phyloP scores from a whole-genome alignment of 192 early-diverging fungal genomes.

The Coemansia sp. region DNA sequence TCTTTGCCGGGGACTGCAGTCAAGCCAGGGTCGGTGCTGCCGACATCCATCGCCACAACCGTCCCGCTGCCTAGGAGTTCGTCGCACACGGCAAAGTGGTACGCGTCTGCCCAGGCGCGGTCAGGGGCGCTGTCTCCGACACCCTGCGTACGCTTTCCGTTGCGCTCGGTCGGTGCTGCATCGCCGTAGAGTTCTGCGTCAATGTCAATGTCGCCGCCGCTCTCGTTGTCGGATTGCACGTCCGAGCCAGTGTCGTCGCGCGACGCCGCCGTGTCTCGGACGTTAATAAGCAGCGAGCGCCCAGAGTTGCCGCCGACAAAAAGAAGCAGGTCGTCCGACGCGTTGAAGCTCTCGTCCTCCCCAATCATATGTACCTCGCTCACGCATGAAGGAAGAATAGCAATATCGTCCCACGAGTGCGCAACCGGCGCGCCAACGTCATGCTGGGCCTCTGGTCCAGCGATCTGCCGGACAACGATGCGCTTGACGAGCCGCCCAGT shows the following conservation, averaged over 20 bases:
- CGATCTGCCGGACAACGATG: slow-evolving; percentile 57
- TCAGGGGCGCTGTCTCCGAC: slow-evolving; percentile 4
- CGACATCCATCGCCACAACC: slow-evolving; percentile 71
- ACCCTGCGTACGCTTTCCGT: slow-evolving; percentile 22
- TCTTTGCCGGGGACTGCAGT: not conserved
- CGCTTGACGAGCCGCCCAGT: slow-evolving; percentile 79
- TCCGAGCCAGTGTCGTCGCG: not conserved
- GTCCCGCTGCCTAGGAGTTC: slow-evolving; percentile 76
- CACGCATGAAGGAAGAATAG: slow-evolving; percentile 34
- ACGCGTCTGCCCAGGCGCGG: slow-evolving; percentile 33
- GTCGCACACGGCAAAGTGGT: slow-evolving; percentile 73
- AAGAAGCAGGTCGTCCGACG: slow-evolving; percentile 19
- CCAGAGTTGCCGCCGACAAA: slow-evolving; percentile 44
- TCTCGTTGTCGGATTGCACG: not conserved
- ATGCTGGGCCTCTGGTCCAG: slow-evolving; percentile 15
- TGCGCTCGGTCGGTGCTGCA: slow-evolving; percentile 15
- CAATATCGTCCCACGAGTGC: slow-evolving; percentile 32
- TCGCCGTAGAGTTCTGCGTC: slow-evolving; percentile 42
- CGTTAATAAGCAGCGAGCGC: slow-evolving; percentile 38
- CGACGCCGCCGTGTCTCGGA: slow-evolving; percentile 4
- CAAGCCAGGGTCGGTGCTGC: slow-evolving; percentile 42
- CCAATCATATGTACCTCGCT: slow-evolving; percentile 14
- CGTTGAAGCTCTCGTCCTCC: slow-evolving; percentile 17
- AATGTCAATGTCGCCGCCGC: slow-evolving; percentile 14
- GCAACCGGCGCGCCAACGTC: slow-evolving; percentile 14